Evolutionary conservation across 2,329 filamentous ascomycete genomes (phyloP).

Genomic region (Lecanicillium sp.): DNA sequence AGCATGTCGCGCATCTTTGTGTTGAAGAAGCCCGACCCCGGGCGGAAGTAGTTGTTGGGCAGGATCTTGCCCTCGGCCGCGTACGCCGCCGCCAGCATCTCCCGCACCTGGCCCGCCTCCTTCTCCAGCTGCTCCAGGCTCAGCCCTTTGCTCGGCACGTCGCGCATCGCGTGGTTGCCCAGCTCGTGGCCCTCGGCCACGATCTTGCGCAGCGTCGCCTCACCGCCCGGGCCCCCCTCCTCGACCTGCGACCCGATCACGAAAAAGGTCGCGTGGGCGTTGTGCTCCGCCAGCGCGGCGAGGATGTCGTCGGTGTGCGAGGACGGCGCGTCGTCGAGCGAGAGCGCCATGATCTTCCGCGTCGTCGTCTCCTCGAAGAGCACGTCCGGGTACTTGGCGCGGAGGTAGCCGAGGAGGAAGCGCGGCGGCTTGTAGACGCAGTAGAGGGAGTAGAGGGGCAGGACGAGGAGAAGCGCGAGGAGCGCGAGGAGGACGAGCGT

Average conservation of each 20-base stretch:
- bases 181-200: slow-evolving; percentile 63
- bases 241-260: slow-evolving; percentile 73
- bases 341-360: slow-evolving; percentile 69
- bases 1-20: slow-evolving; percentile 59
- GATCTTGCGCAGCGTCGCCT: slow-evolving; percentile 50
- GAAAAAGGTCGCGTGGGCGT: slow-evolving; percentile 78
- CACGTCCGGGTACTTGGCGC: slow-evolving; percentile 68
- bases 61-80: slow-evolving; percentile 36
- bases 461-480: slow-evolving; percentile 31
- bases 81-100: slow-evolving; percentile 53
- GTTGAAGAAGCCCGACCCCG: slow-evolving; percentile 80
- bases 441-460: slow-evolving; percentile 49
- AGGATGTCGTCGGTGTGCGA: slow-evolving; percentile 65
- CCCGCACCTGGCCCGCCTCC: slow-evolving; percentile 62
- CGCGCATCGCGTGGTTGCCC: slow-evolving; percentile 84
- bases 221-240: slow-evolving; percentile 39
- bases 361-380: slow-evolving; percentile 61
- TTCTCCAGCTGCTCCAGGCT: slow-evolving; percentile 49
- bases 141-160: slow-evolving; percentile 66
- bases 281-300: slow-evolving; percentile 56
- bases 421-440: slow-evolving; percentile 74
- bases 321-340: slow-evolving; percentile 81
- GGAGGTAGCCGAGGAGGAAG: slow-evolving; percentile 64
- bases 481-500: slow-evolving; percentile 40
- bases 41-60: slow-evolving; percentile 66